Base-by-base conservation (phyloP, 208 protist genomes). In the Kentomonas sorsogonicus region DNA sequence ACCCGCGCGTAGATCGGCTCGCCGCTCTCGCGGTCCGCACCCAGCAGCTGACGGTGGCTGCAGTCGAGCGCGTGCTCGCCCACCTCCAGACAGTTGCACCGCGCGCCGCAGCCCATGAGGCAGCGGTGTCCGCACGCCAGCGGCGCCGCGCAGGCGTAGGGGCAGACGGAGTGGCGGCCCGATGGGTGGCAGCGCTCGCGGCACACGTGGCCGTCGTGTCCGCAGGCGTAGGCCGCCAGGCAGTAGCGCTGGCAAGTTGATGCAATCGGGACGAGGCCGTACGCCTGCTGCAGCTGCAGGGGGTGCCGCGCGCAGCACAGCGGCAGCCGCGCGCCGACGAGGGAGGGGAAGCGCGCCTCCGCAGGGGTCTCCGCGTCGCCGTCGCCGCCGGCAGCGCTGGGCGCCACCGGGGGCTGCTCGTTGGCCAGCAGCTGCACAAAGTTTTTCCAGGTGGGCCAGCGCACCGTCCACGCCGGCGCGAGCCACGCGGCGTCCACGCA, bases 31-130 rank as follows among this genome's bases (percentile, higher is more conserved):
- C 65, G 69, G 63, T 91, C 77, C 6, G 92, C 54, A 2, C 88
- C 88, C 2, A 91, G 57, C 23, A 90, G 69, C 53, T 74, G 72
- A 50, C 71, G 54, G 53, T 95, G 88, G 20, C 69, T 77, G 66
- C 88, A 95, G 2, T 26, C 6, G 45, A 92, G 66, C n/a, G 67
- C 59, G 13, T 54, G 20, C 55, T 89, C 80, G 36, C 86, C 56
- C 34, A 91, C 67, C 60, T 92, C 75, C 41, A 83, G 86, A 65
- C 88, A 95, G 68, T 91, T 86, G 66, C 88, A 95, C 0, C 63
- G 67, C 51, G 65, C 62, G 0, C 62, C 54, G 53, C 88, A 95
- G 38, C 51, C 46, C 40, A 76, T 51, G 20, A 92, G 52, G 56
- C 88, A 95, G 36, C 64, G 60, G 69, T 95, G 88, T 0, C 83